Evolutionary conservation across 305 asterid genomes (phyloP), one percentile per base, ranked within the genome.

Genomic region (Ajuga reptans): DNA sequence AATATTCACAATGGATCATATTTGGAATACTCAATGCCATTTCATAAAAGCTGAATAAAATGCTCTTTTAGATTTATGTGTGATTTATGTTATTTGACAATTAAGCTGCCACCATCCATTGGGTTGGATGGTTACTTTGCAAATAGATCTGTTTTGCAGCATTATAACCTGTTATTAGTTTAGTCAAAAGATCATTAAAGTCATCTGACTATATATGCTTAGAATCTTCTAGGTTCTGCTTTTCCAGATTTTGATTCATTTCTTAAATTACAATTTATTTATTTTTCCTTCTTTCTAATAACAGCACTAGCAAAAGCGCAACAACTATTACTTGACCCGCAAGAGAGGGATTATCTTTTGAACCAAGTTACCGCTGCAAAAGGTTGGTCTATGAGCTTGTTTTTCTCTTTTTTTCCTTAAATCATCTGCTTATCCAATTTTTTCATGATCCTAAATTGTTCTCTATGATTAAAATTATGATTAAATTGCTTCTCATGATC

Each of bases 271-370:
- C 69, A 47, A 57, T 60, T 66, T 45, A 33, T 70, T 8, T 66
- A 49, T 64, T 49, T 41, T 71, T 11, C 45, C 11, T 11, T 9
- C 45, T 2, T 9, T 9, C 1, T 39, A 39, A 39, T 42, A 82
- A 77, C 95, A 93, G 99, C 99, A 4, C 82, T 93, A 73, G 96
- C 96, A 42, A 90, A 90, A 83, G 97, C 99, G 50, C 99, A 93
- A 72, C 96, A 93, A 76, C n/a, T 89, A 76, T 73, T 93, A 64
- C 90, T 87, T 54, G 97, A 93, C 75, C 87, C 87, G 15, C 89
- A 86, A 77, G 99, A 93, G 85, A 89, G 99, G 79, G 97, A 89
- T 6, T 93, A 93, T 84, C 69, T 93, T 81, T 75, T 90, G 80
- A 93, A 80, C 87, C 99, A 93, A 84, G 89, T 93, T 56, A 79